Evolutionary conservation across 192 early-diverging fungal genomes (phyloP).

Genomic region (Glomus cerebriforme): DNA sequence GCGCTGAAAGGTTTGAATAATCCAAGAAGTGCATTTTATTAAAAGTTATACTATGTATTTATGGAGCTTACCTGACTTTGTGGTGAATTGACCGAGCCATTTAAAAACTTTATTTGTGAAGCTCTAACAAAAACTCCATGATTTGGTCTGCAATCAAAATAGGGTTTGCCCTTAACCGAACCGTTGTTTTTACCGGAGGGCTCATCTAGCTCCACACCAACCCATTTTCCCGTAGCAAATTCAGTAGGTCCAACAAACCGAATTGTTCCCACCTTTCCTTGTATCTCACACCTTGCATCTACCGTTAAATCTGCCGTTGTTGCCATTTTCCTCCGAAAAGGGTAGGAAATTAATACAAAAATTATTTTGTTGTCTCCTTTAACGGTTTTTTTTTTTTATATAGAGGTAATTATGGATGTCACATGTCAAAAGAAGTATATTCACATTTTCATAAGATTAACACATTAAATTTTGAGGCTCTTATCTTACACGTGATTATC

Average conservation of each 20-base stretch:
- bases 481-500: no score
- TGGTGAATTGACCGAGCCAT: constrained; percentile 1
- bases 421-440: no score
- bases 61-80: background rate
- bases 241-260: constrained; percentile 81
- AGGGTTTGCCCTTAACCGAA: constrained; percentile 70
- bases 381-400: no score
- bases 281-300: constrained; percentile 27
- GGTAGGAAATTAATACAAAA: no score
- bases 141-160: constrained; percentile 73
- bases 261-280: constrained; percentile 51
- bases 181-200: constrained; percentile 79
- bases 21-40: no score
- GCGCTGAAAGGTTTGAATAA: background rate
- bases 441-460: no score
- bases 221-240: constrained; percentile 86
- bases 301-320: background rate
- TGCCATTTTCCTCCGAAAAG: background rate
- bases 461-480: no score
- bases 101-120: constrained; percentile 53
- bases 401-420: no score
- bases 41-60: no score
- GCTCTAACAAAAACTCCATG: constrained; percentile 81
- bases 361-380: no score
- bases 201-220: constrained; percentile 86